Conservation (phyloP, 306 rosid genomes). For the Dalbergia oliveri region DNA sequence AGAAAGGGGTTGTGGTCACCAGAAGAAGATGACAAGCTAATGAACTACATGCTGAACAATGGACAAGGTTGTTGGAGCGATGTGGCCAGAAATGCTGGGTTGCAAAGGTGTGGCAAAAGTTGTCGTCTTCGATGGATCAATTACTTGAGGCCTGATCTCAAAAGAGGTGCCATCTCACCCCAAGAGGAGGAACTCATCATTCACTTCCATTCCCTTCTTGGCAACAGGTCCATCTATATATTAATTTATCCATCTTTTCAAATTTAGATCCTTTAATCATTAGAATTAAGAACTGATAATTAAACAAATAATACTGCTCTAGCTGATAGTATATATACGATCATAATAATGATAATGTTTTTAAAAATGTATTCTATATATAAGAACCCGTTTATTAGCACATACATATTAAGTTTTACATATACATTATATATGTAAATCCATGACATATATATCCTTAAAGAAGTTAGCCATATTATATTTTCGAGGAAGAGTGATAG, state of each 20-base stretch:
- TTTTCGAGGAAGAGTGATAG: not conserved
- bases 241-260: not conserved
- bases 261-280: not conserved
- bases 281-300: not conserved
- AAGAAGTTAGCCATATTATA: not conserved
- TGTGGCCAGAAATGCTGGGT: conserved; percentile 89
- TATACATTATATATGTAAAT: not conserved
- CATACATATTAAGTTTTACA: not conserved
- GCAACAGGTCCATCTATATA: conserved; percentile 71
- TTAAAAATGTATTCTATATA: not conserved
- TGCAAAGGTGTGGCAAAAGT: conserved; percentile 93
- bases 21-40: conserved; percentile 88
- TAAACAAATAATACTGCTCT: not conserved
- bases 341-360: not conserved
- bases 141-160: conserved; percentile 93
- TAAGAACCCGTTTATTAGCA: not conserved
- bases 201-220: conserved; percentile 91
- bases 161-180: conserved; percentile 86
- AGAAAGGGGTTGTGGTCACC: conserved; percentile 97
- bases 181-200: conserved; percentile 87
- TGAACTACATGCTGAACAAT: conserved; percentile 78
- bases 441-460: not conserved
- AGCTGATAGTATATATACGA: not conserved
- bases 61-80: conserved; percentile 98
- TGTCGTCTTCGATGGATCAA: conserved; percentile 94